phyloP scores from a whole-genome alignment of 164 flowering plant genomes.

The Akebia trifoliata region DNA sequence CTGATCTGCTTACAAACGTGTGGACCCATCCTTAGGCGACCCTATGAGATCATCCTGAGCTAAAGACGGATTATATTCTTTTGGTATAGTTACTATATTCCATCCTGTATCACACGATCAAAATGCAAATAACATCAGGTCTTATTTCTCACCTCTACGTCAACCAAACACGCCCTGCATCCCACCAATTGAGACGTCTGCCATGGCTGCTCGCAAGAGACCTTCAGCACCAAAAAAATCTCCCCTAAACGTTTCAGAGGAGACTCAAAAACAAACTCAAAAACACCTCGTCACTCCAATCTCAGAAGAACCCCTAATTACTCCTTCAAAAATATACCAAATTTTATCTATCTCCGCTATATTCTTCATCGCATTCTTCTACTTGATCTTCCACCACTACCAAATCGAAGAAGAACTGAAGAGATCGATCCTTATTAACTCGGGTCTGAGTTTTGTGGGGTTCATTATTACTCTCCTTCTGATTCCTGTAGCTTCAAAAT shows the following conservation, averaged over 20 bases:
- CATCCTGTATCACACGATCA: too few relatives aligned
- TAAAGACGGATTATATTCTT: too few relatives aligned
- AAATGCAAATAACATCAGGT: too few relatives aligned
- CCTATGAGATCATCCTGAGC: too few relatives aligned
- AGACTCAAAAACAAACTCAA: background rate
- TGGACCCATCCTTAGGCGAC: too few relatives aligned
- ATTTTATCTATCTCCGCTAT: slow-evolving; percentile 36
- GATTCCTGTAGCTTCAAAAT: slow-evolving; percentile 81
- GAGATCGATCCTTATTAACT: slow-evolving; percentile 62
- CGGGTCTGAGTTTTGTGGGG: slow-evolving; percentile 53
- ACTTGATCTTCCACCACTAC: slow-evolving; percentile 55
- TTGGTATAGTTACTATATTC: too few relatives aligned
- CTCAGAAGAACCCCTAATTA: slow-evolving; percentile 33
- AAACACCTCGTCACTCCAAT: background rate
- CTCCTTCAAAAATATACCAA: slow-evolving; percentile 39
- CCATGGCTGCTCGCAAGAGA: slow-evolving; percentile 49
- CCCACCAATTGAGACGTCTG: too few relatives aligned
- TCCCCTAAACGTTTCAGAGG: slow-evolving; percentile 5
- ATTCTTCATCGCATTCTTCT: slow-evolving; percentile 45
- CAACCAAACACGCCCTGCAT: too few relatives aligned
- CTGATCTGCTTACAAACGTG: too few relatives aligned
- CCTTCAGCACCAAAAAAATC: slow-evolving; percentile 16
- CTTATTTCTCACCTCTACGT: too few relatives aligned
- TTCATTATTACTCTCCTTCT: slow-evolving; percentile 45
- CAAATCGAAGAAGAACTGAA: slow-evolving; percentile 51